These are phyloP conservation scores for Pueraria montana DNA, from an alignment of 306 rosid species.

Conservation along the genomic window DNA sequence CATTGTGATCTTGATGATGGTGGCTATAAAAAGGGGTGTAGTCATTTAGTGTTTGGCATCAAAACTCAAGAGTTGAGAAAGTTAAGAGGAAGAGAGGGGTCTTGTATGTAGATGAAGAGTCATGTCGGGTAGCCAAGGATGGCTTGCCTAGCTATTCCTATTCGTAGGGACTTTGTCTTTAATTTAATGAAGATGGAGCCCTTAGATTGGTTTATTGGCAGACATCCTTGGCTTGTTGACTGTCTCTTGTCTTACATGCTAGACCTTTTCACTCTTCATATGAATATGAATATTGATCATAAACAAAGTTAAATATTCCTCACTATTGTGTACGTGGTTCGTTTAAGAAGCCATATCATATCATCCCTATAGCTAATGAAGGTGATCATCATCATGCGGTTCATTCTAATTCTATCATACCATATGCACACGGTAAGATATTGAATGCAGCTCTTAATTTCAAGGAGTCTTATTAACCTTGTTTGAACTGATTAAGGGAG, in stretches of 20 bases:
- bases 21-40: constrained; percentile 57
- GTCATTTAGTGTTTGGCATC: constrained; percentile 13
- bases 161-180: constrained; percentile 29
- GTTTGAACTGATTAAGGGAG: too few species aligned
- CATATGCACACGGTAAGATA: not conserved
- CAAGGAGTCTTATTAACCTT: too few species aligned
- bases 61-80: too few species aligned
- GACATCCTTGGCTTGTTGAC: constrained; percentile 61
- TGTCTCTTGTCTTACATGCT: constrained; percentile 78
- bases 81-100: constrained; percentile 58
- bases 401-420: not conserved
- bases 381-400: not conserved
- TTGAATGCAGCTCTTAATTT: not conserved
- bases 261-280: constrained; percentile 64
- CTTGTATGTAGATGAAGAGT: constrained; percentile 71
- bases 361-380: not conserved
- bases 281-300: not conserved
- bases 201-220: constrained; percentile 53
- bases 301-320: too few species aligned
- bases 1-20: not conserved
- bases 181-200: not conserved
- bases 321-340: not conserved
- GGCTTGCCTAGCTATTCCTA: constrained; percentile 65
- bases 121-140: constrained; percentile 74
- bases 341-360: not conserved